Evolutionary conservation across 257 asterid genomes (phyloP).

Genomic region (Primulina tabacum): DNA sequence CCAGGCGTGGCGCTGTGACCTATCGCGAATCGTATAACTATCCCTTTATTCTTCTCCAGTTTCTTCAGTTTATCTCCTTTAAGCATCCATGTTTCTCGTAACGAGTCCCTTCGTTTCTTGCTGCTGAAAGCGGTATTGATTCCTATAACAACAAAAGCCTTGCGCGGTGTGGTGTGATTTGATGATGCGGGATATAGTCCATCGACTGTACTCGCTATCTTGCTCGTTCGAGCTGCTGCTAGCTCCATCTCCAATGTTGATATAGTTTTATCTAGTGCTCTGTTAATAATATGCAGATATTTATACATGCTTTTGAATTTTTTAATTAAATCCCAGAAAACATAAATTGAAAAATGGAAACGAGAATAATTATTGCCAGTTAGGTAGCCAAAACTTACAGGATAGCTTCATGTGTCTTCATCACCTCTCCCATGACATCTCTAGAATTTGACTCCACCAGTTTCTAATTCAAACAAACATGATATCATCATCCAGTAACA

Average conservation of each 20-base stretch:
- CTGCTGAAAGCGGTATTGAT: conserved; percentile 75
- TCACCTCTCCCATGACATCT: conserved; percentile 49
- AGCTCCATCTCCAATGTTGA: conserved; percentile 48
- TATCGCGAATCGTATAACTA: conserved; percentile 58
- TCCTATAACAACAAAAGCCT: conserved; percentile 62
- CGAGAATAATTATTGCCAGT: not conserved
- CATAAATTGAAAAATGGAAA: not conserved
- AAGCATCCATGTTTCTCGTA: conserved; percentile 69
- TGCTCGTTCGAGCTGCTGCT: conserved; percentile 30
- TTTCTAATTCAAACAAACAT: conserved; percentile 33
- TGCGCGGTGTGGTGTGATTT: conserved; percentile 28
- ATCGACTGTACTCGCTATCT: not conserved
- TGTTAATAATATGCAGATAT: conserved; percentile 15
- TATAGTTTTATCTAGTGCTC: conserved; percentile 54
- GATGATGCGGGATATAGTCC: not conserved
- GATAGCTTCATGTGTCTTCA: conserved; percentile 60
- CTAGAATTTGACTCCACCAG: conserved; percentile 34
- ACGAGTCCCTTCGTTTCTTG: conserved; percentile 60
- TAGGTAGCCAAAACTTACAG: conserved; percentile 27
- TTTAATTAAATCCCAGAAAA: not conserved
- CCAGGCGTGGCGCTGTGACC: conserved; percentile 53
- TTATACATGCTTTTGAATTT: not conserved
- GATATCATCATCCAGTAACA: not conserved
- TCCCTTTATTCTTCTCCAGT: conserved; percentile 62
- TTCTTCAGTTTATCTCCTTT: conserved; percentile 52